Evolutionary conservation across 192 early-diverging fungal species (phyloP).

Genomic region (Neocallimastix lanati): DNA sequence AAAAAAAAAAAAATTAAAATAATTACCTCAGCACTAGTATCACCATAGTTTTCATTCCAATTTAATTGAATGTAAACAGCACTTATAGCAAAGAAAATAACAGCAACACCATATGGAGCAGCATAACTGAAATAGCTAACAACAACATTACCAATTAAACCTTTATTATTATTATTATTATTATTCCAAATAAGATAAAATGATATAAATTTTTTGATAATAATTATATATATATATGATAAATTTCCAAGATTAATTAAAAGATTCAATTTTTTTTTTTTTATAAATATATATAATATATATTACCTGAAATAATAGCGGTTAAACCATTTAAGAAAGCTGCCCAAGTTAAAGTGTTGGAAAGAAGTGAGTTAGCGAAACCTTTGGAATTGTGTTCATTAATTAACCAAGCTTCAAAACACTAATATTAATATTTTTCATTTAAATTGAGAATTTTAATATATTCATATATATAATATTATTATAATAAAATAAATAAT

Average conservation of each 20-base stretch:
- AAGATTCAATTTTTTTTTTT: too few relatives aligned
- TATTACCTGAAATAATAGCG: not conserved
- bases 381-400: constrained; percentile 12
- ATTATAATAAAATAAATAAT: too few relatives aligned
- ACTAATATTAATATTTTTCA: too few relatives aligned
- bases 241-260: too few relatives aligned
- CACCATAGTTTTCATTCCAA: constrained; percentile 64
- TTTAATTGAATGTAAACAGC: constrained; percentile 21
- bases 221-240: too few relatives aligned
- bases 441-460: too few relatives aligned
- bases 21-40: not conserved
- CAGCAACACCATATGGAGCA: constrained; percentile 43
- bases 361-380: not conserved
- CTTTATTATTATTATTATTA: constrained; percentile 1
- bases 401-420: constrained; percentile 31
- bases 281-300: too few relatives aligned
- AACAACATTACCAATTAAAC: constrained; percentile 39
- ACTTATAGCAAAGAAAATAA: constrained; percentile 23
- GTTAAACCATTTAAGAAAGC: not conserved
- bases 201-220: too few relatives aligned
- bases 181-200: too few relatives aligned
- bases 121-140: constrained; percentile 29
- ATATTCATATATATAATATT: too few relatives aligned
- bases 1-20: too few relatives aligned
- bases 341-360: not conserved